phyloP scores from a whole-genome alignment of 805 yeast species.

The Lipomyces anomalus region DNA sequence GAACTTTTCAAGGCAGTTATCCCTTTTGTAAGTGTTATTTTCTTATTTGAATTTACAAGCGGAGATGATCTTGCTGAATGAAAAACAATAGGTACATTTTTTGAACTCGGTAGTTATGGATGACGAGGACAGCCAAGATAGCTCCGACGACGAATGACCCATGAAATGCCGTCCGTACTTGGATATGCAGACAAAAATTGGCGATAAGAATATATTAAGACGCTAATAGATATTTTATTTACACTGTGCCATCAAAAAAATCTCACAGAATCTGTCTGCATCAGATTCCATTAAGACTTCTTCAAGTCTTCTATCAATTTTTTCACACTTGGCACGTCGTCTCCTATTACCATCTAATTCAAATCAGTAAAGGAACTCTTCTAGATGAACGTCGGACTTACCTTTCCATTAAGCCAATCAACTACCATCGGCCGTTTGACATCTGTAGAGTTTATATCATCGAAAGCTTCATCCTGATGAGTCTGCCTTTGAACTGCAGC shows the following conservation, averaged over 20 bases:
- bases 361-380: background rate
- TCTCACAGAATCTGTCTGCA: background rate
- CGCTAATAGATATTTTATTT: conserved; percentile 1
- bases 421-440: conserved; percentile 23
- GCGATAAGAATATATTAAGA: background rate
- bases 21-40: conserved; percentile 14
- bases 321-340: conserved; percentile 20
- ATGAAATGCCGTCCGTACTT: too few relatives aligned
- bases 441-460: conserved; percentile 1
- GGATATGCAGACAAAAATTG: too few relatives aligned
- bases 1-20: conserved; percentile 11
- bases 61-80: background rate
- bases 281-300: too few relatives aligned
- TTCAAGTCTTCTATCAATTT: conserved; percentile 13
- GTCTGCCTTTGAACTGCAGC: too few relatives aligned
- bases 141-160: conserved; percentile 1
- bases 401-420: conserved; percentile 26
- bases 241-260: too few relatives aligned
- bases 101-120: conserved; percentile 13
- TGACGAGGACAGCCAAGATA: conserved; percentile 8
- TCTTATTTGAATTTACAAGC: background rate
- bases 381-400: conserved; percentile 4
- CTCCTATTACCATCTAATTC: conserved; percentile 21
- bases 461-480: conserved; percentile 9
- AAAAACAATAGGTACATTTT: conserved; percentile 5